Percentiles rank a stretch among this genome's conserved stretches.
Evolutionary conservation across 192 early-diverging fungal species (phyloP).

Genomic region (Entomortierella chlamydospora): DNA sequence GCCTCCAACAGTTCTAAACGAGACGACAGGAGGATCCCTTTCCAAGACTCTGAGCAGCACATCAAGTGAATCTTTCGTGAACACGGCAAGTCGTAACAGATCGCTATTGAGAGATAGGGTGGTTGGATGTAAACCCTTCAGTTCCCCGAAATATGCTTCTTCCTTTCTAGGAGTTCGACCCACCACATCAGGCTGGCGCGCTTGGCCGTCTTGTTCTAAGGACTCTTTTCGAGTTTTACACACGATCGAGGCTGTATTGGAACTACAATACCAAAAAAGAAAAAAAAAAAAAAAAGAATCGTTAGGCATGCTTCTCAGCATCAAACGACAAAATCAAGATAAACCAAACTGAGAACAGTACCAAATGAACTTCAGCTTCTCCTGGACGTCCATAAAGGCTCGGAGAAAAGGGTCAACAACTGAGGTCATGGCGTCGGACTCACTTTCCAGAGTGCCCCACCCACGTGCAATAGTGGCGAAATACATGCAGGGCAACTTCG

Average conservation of each 20-base stretch:
- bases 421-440: conserved; percentile 11
- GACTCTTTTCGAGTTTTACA: neutral
- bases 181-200: neutral
- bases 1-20: conserved; percentile 14
- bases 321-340: neutral
- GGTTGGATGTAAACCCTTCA: conserved; percentile 6
- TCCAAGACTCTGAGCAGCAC: conserved; percentile 4
- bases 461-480: conserved; percentile 11
- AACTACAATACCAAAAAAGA: neutral
- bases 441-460: conserved; percentile 11
- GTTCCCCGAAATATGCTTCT: conserved; percentile 4
- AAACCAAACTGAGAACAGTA: neutral
- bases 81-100: conserved; percentile 7
- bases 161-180: neutral
- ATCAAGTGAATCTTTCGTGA: conserved; percentile 17
- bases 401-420: conserved; percentile 17
- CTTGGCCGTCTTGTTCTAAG: neutral
- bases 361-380: conserved; percentile 19
- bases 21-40: conserved; percentile 14
- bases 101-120: conserved; percentile 5
- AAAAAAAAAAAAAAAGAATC: conserved; percentile 6
- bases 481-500: conserved; percentile 17
- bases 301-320: no score
- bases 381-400: conserved; percentile 14
- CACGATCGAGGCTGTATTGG: conserved; percentile 4